Base-by-base conservation (phyloP, 257 asterid species). In the Scutellaria baicalensis region DNA sequence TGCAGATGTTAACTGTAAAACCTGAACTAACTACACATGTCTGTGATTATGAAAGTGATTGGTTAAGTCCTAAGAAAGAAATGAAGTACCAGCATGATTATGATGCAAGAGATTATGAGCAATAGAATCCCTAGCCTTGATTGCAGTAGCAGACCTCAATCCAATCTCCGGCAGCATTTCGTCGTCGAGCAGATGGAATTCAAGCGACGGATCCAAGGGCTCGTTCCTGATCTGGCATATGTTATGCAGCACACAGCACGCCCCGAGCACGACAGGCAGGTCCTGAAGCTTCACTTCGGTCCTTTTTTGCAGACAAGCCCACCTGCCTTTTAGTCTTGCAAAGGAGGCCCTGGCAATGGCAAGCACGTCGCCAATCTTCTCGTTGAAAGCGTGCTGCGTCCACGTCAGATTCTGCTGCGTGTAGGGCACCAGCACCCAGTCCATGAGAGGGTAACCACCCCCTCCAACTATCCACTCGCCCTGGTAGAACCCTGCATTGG, bases 361-460 rank as follows among this genome's bases (percentile, higher is more conserved):
- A n/a, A 82, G 83, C 7, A 88, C 20, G 13, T 87, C 96, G 35
- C 84, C 92, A 10, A 86, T 77, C 50, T 87, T 90, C 87, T 90
- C 97, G 36, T 93, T 90, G 51, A 90, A 90, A 2, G 96, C 98
- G 27, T 90, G 97, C 12, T 88, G 96, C 4, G 98, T 84, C 98
- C 98, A 93, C 0, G 97, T 93, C 75, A 88, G 48, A 16, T 90
- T 83, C 71, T 80, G 97, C 66, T 93, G 93, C 0, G 86, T 65
- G 38, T 90, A 93, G 6, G 98, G 98, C 17, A 91, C 98, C n/a
- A 93, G 64, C 1, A 89, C 84, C 98, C 98, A 90, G 66, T 93
- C 98, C 92, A 72, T 85, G 10, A 93, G 58, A 5, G 98, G 97
- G 60, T 85, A 87, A 0, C 97, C 94, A 2, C 88, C 64, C 2